Percentiles rank a stretch among this genome's conserved stretches.
Evolutionary conservation across 495 filamentous ascomycete genomes (phyloP).

Genomic region (Xylaria venustula): DNA sequence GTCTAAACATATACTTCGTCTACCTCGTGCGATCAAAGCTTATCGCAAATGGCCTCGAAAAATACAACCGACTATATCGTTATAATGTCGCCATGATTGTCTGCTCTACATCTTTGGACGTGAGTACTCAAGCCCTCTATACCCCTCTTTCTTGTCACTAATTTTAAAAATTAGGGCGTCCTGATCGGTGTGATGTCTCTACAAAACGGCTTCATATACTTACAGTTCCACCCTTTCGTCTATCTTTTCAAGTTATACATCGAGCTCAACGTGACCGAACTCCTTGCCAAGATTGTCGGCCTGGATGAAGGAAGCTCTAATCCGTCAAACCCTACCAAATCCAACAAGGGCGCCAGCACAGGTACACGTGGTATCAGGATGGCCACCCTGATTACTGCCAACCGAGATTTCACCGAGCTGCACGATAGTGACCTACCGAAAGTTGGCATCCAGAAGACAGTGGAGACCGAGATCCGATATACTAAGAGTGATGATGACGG

Average conservation of each 20-base stretch:
- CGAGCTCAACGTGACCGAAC: slow-evolving; percentile 54
- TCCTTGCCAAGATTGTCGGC: slow-evolving; percentile 37
- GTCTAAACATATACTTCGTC: slow-evolving; percentile 51
- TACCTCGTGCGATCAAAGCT: slow-evolving; percentile 44
- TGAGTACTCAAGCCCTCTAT: neutral
- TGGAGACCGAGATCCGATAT: neutral
- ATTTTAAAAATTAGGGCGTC: slow-evolving; percentile 11
- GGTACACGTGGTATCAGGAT: neutral
- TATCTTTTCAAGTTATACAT: slow-evolving; percentile 53
- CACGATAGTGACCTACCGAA: neutral
- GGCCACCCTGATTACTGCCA: neutral
- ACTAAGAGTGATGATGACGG: neutral
- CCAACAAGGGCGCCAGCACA: neutral
- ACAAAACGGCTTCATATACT: slow-evolving; percentile 34
- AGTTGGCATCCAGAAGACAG: slow-evolving; percentile 5
- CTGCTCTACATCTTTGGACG: slow-evolving; percentile 50
- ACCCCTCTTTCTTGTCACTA: neutral
- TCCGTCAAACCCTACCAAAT: neutral
- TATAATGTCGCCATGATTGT: slow-evolving; percentile 50
- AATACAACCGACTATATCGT: slow-evolving; percentile 48
- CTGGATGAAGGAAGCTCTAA: neutral
- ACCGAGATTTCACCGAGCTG: neutral
- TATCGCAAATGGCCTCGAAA: slow-evolving; percentile 45
- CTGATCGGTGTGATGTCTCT: slow-evolving; percentile 33
- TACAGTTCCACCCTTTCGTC: slow-evolving; percentile 52